phyloP scores from a whole-genome alignment of 352 stramenopile genomes.

The Phytophthora nicotianae region DNA sequence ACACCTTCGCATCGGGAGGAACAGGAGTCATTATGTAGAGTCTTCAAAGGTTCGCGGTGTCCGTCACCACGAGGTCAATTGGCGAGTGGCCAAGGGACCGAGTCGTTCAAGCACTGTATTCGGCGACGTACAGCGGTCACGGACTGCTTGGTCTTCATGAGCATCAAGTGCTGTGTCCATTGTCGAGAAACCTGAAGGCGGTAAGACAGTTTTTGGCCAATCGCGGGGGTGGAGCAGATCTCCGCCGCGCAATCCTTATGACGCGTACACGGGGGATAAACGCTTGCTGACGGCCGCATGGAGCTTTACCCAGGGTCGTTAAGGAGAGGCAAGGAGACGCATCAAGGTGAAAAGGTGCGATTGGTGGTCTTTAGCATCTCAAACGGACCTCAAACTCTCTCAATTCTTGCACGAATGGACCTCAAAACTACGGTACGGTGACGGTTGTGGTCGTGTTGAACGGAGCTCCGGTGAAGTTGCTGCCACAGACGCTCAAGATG shows the following conservation, averaged over 20 bases:
- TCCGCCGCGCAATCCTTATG: constrained; percentile 17
- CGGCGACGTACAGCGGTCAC: constrained; percentile 18
- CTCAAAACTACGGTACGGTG: constrained; percentile 1
- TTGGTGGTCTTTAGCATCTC: not conserved
- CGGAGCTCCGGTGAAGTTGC: constrained; percentile 21
- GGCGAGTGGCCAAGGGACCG: not conserved
- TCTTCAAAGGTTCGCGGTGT: not conserved
- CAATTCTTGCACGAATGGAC: not conserved
- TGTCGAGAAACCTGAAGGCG: constrained; percentile 10
- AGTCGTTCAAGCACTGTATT: constrained; percentile 9
- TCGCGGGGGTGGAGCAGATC: constrained; percentile 7
- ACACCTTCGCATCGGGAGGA: constrained; percentile 8
- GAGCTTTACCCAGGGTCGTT: not conserved
- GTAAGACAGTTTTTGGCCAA: constrained; percentile 20
- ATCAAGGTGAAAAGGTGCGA: not conserved
- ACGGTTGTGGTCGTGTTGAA: constrained; percentile 11
- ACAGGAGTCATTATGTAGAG: constrained; percentile 16
- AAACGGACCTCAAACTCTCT: not conserved
- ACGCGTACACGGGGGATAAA: constrained; percentile 4
- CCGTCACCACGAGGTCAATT: not conserved
- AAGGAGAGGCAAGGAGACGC: no score
- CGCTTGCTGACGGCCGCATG: not conserved
- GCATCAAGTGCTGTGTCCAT: constrained; percentile 27
- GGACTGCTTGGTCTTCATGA: constrained; percentile 17
- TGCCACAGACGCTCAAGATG: constrained; percentile 28